Evolutionary conservation across 2,329 filamentous ascomycete genomes (phyloP).

Genomic region (Penicillium janthinellum): DNA sequence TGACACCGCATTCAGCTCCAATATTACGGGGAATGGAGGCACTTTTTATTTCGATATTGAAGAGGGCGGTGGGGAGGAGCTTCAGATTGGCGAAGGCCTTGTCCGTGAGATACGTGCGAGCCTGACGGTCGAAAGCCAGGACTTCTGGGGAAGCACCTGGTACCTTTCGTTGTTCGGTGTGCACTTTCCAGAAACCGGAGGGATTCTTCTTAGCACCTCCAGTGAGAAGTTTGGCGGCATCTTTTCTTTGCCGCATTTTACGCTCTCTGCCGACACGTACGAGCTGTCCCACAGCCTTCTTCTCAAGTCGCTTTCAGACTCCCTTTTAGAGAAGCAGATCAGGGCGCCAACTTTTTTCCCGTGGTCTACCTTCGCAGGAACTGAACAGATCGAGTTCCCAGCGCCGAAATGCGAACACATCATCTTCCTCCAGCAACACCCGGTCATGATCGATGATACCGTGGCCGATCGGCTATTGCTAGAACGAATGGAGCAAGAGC

Average conservation of each 20-base stretch:
- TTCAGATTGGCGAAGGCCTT: slow-evolving; percentile 50
- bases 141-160: slow-evolving; percentile 71
- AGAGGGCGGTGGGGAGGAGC: slow-evolving; percentile 49
- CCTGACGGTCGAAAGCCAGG: slow-evolving; percentile 71
- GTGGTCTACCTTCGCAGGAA: slow-evolving; percentile 71
- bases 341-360: slow-evolving; percentile 62
- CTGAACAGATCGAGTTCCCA: slow-evolving; percentile 50
- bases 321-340: slow-evolving; percentile 65
- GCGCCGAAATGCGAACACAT: slow-evolving; percentile 85
- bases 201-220: slow-evolving; percentile 79
- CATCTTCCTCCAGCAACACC: slow-evolving; percentile 72
- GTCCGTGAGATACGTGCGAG: slow-evolving; percentile 70
- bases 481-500: slow-evolving; percentile 59
- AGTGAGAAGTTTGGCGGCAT: slow-evolving; percentile 95
- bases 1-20: slow-evolving; percentile 69
- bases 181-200: slow-evolving; percentile 80
- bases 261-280: slow-evolving; percentile 60
- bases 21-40: slow-evolving; percentile 74
- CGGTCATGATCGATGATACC: slow-evolving; percentile 35
- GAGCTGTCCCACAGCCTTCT: slow-evolving; percentile 65
- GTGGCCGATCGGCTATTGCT: slow-evolving; percentile 42
- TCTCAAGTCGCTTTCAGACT: slow-evolving; percentile 69
- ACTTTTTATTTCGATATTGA: slow-evolving; percentile 70
- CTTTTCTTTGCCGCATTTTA: slow-evolving; percentile 83
- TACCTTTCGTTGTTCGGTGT: slow-evolving; percentile 79